A percentile compares a stretch with the other conserved stretches of the same genome.
Conservation (phyloP, 106 monocot genomes). For the Agapanthus africanus region DNA sequence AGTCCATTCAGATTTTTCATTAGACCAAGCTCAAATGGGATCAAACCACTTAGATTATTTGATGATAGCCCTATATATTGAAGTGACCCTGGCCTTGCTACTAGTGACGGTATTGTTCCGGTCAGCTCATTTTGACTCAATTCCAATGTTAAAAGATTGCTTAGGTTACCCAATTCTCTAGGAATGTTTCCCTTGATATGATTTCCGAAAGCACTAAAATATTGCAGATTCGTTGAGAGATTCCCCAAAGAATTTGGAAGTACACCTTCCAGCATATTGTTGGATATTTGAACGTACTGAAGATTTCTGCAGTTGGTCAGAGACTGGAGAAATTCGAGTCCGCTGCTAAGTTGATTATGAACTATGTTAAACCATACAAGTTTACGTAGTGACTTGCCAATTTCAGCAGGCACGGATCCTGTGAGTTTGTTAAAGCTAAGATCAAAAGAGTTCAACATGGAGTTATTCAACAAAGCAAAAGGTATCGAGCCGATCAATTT, state of each 20-base stretch:
- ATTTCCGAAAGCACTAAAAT: neutral
- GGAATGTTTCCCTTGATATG: conserved; percentile 11
- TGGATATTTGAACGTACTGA: neutral
- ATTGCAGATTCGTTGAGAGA: neutral
- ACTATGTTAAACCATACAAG: neutral
- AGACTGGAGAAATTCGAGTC: conserved; percentile 1
- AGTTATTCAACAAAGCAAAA: neutral
- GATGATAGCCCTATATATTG: neutral
- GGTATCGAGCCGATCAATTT: neutral
- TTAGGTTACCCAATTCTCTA: conserved; percentile 4
- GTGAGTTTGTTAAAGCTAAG: neutral
- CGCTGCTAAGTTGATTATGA: neutral
- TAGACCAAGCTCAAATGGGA: conserved; percentile 8
- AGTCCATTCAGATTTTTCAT: neutral
- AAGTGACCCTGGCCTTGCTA: neutral
- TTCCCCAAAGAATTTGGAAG: conserved; percentile 12
- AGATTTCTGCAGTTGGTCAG: neutral
- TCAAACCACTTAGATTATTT: conserved; percentile 4
- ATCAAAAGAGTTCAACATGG: neutral
- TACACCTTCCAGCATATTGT: neutral
- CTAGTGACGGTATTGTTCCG: conserved; percentile 3
- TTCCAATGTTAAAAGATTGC: neutral
- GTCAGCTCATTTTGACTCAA: neutral
- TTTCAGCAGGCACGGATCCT: neutral
- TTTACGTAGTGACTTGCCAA: neutral